Conservation (phyloP, 306 rosid genomes). For the Styphnolobium japonicum region DNA sequence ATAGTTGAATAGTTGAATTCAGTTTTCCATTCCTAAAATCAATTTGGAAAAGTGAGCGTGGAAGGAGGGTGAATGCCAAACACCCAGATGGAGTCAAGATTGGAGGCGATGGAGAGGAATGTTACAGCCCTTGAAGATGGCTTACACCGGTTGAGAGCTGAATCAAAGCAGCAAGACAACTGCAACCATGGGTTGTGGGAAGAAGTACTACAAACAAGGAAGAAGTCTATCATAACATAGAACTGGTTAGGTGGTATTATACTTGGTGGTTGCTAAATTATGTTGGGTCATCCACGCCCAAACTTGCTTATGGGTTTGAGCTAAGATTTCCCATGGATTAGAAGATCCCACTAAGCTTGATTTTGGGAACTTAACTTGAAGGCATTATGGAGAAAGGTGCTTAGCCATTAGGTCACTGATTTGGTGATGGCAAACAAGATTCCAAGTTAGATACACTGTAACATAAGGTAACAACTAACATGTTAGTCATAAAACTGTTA, state of each 20-base stretch:
- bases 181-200: no score
- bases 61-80: no score
- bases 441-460: background rate
- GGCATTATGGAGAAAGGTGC: background rate
- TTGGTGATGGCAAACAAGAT: background rate
- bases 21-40: no score
- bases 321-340: background rate
- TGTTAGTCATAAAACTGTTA: background rate
- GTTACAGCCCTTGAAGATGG: no score
- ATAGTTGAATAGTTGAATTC: no score
- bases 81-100: no score
- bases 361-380: background rate
- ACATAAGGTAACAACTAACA: background rate
- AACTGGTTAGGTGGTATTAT: background rate
- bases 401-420: background rate
- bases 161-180: no score
- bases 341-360: background rate
- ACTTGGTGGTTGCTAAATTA: background rate
- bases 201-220: no score
- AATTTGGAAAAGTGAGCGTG: no score
- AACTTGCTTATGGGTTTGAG: background rate
- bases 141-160: no score
- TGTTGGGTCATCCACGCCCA: background rate
- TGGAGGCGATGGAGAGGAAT: no score
- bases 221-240: no score